Base-by-base conservation (phyloP, 345 rosid genomes). In the Melaleuca quinquenervia region DNA sequence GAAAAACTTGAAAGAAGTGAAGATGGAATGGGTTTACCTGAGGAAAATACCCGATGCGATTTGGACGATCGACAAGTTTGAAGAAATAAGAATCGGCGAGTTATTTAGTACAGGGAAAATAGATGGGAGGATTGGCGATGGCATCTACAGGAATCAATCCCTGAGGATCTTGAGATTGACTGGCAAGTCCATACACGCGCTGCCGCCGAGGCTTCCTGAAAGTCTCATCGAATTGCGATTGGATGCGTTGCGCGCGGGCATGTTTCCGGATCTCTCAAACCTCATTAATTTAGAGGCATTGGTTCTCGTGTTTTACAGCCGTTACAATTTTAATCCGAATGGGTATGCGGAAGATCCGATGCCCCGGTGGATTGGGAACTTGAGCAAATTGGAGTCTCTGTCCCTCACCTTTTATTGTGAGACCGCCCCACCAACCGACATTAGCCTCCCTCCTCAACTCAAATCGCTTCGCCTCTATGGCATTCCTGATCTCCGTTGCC, bases 381-480 rank as follows among this genome's bases (percentile, higher is more conserved):
- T 26, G 0, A 26, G 1, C 64, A 26, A 56, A 26, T 26, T 56
- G 64, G 64, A 56, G 0, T 11, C 64, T 56, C 15, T 55, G 6
- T 0, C 0, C 5, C 6, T 24, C 6, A 0, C 12, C 6, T 55
- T 3, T 54, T 0, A 18, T 0, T 0, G 1, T 24, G 10, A 8
- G 56, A 21, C 26, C 11, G 2, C 13, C 60, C 24, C 5, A 10
- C 11, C 13, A 0, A 24, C 7, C 9, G 15, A 24, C 60, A 6
- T 4, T 1, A 56, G 15, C 62, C 27, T 24, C 29, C 62, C 29
- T 11, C 29, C 15, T 11, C 62, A 4, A 41, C 41, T 41, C 41
- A 41, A 41, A 4, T 41, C 41, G 41, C 41, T 41, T 41, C 2
- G 41, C 41, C 41, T 41, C 41, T 41, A 4, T 2, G 2, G 41